phyloP scores from a whole-genome alignment of 257 asterid species.

The Asclepias syriaca region DNA sequence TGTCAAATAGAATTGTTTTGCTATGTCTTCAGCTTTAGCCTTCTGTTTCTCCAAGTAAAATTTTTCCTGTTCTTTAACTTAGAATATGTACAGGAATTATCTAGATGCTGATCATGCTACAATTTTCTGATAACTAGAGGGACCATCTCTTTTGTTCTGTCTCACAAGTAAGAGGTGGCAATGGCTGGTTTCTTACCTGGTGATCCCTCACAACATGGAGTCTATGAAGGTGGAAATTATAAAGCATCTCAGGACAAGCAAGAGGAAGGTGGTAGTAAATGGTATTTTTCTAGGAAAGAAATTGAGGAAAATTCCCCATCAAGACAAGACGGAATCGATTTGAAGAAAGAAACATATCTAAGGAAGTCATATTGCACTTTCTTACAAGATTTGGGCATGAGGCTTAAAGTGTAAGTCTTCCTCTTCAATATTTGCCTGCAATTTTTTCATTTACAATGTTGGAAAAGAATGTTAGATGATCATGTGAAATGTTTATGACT shows the following conservation, averaged over 20 bases:
- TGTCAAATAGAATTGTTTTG: background rate
- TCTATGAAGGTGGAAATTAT: constrained; percentile 45
- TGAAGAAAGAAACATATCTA: constrained; percentile 77
- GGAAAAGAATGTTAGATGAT: background rate
- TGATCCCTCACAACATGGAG: constrained; percentile 66
- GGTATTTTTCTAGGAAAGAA: constrained; percentile 84
- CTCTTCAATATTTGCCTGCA: background rate
- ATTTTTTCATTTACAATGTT: background rate
- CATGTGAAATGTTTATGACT: background rate
- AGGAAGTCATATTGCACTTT: constrained; percentile 83
- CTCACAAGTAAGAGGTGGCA: constrained; percentile 28
- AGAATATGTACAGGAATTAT: constrained; percentile 12
- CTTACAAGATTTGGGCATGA: constrained; percentile 86
- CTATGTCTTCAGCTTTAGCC: background rate
- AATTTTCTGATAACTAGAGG: constrained; percentile 25
- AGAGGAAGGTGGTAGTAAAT: constrained; percentile 61
- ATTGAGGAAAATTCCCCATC: constrained; percentile 90
- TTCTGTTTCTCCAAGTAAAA: background rate
- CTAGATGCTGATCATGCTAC: constrained; percentile 25
- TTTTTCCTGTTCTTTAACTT: background rate
- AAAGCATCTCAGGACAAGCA: constrained; percentile 50
- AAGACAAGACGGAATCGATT: constrained; percentile 69
- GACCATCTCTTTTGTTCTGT: constrained; percentile 17
- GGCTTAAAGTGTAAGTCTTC: constrained; percentile 81
- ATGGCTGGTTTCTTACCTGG: constrained; percentile 64